phyloP scores from a whole-genome alignment of 768 basidiomycete species.

The Gloeophyllum trabeum region DNA sequence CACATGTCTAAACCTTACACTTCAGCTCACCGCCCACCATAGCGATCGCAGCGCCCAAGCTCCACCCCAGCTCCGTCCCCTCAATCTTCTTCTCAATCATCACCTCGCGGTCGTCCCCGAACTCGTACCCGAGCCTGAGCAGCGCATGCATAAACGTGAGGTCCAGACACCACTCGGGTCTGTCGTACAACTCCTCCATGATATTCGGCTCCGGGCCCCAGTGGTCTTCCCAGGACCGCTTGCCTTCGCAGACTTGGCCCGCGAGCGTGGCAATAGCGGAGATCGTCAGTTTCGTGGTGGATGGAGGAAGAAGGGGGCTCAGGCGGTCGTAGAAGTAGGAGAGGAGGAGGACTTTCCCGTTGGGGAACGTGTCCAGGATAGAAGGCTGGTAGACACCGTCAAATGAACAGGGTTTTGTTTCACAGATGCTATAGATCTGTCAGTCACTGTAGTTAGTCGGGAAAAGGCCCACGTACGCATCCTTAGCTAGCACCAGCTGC shows the following conservation, averaged over 20 bases:
- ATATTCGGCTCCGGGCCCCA: constrained; percentile 35
- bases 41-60: constrained; percentile 73
- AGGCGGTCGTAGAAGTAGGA: constrained; percentile 98
- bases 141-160: constrained; percentile 91
- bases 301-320: constrained; percentile 49
- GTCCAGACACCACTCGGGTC: constrained; percentile 95
- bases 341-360: constrained; percentile 79
- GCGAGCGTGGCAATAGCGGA: constrained; percentile 57
- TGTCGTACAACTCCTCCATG: constrained; percentile 59
- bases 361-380: constrained; percentile 76
- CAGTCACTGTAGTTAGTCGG: not conserved
- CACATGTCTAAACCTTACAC: constrained; percentile 40
- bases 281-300: constrained; percentile 20
- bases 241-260: constrained; percentile 62
- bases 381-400: constrained; percentile 96
- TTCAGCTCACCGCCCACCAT: constrained; percentile 53
- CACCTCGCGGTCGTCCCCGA: constrained; percentile 55
- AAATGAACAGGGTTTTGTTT: constrained; percentile 91
- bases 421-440: constrained; percentile 50
- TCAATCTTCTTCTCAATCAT: constrained; percentile 78
- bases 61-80: constrained; percentile 93
- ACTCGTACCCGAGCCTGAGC: constrained; percentile 84
- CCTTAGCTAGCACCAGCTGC: constrained; percentile 88
- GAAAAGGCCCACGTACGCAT: constrained; percentile 52
- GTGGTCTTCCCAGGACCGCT: constrained; percentile 38